These are phyloP conservation scores for Tetrastigma voinierianum DNA, from an alignment of 164 flowering plant genomes.

Conservation along the genomic window DNA sequence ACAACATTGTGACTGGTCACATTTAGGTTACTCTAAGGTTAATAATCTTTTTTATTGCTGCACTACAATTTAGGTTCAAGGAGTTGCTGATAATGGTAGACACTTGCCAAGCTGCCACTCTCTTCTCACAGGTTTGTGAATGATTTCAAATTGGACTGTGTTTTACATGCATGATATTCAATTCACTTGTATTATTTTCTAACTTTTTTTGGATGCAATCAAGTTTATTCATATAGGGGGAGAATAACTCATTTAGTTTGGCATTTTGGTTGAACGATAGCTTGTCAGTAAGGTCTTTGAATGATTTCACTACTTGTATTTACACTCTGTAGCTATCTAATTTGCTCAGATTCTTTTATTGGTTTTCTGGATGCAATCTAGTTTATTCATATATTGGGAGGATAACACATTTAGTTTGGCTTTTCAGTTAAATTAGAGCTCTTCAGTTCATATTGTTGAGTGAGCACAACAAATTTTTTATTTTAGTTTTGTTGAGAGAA, in stretches of 20 bases:
- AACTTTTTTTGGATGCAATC: background rate
- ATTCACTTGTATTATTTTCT: background rate
- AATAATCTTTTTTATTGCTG: conserved; percentile 3
- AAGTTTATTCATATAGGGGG: background rate
- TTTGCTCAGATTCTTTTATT: background rate
- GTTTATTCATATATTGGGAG: background rate
- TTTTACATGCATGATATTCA: background rate
- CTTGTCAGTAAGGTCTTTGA: conserved; percentile 76
- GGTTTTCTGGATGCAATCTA: background rate
- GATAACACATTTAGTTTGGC: too few relatives aligned
- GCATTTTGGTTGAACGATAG: too few relatives aligned
- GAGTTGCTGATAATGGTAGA: conserved; percentile 98
- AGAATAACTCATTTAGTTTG: too few relatives aligned
- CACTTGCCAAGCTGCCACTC: conserved; percentile 99
- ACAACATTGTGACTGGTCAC: background rate
- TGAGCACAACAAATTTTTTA: too few relatives aligned
- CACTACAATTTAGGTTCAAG: conserved; percentile 60
- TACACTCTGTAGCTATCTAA: background rate
- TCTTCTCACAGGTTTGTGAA: conserved; percentile 73
- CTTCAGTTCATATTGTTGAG: conserved; percentile 39
- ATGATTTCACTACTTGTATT: background rate
- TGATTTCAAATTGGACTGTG: background rate
- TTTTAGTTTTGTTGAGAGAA: too few relatives aligned
- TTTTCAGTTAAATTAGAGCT: conserved; percentile 18
- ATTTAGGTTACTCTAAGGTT: background rate